Evolutionary conservation across 1,284 basidiomycete genomes (phyloP), one percentile per base, ranked within the genome.

Genomic region (Leccinum insigne): DNA sequence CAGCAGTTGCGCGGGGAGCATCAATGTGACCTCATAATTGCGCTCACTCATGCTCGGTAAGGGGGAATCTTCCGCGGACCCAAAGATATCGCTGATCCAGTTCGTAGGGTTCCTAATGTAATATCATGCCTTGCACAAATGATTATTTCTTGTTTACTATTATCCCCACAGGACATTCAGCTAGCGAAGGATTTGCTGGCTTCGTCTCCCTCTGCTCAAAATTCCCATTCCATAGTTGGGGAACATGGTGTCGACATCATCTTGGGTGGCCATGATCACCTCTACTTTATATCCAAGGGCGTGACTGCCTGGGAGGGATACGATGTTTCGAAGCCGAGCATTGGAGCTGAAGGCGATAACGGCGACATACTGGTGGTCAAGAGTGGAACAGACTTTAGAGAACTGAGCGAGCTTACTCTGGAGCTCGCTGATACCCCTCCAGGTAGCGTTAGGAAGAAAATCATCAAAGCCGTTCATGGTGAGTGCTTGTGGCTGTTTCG

Each of bases 351-450:
- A 72, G 82, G 82, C 14, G 95, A 97, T 74, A 72, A 86, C 2
- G 92, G 91, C 4, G 88, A 93, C 54, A 78, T 90, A 67, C 83
- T 90, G 40, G 82, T 94, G 14, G 79, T 96, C 70, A 98, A 98
- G 77, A 94, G 92, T 69, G 95, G 95, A 5, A 94, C 92, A 5
- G 95, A 98, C 78, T 98, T 98, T 76, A 86, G 93, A 40, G 94
- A 97, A 69, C 79, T 97, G 29, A 93, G 92, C 61, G 90, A 93
- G 67, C 80, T 95, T 54, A 80, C 77, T 0, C 78, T 97, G 18
- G 85, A 88, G 64, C 79, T 97, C 3, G 80, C 82, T 42, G 80
- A 86, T 60, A 84, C 89, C 1, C 85, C 89, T 1, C 75, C 80
- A 42, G 88, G 87, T 2, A 89, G 87, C 68, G 78, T 93, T 2